Percentiles rank a stretch among this genome's conserved stretches.
These are phyloP conservation scores for Mangifera indica DNA, from an alignment of 345 rosid species.

Conservation along the genomic window DNA sequence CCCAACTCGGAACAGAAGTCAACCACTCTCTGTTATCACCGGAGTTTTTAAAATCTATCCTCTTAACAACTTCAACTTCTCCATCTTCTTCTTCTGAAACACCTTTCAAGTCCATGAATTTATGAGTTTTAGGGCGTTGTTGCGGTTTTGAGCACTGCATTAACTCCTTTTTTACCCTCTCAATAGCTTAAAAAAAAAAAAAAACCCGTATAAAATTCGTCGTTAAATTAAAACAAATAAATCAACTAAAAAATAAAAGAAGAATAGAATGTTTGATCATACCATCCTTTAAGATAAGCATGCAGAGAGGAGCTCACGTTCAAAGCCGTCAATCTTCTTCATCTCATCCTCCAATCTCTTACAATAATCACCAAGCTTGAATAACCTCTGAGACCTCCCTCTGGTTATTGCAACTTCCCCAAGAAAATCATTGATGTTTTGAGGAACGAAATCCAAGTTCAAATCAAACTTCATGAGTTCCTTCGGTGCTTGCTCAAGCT, in stretches of 20 bases:
- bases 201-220: slow-evolving; percentile 8
- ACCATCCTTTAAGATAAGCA: slow-evolving; percentile 74
- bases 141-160: slow-evolving; percentile 30
- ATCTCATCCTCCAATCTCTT: slow-evolving; percentile 59
- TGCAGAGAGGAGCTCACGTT: slow-evolving; percentile 80
- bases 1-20: slow-evolving; percentile 74
- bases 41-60: slow-evolving; percentile 23
- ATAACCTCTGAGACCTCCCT: slow-evolving; percentile 35
- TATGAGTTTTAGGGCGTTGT: slow-evolving; percentile 25
- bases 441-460: slow-evolving; percentile 44
- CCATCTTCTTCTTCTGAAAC: slow-evolving; percentile 29
- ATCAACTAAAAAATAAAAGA: not conserved
- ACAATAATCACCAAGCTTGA: slow-evolving; percentile 51
- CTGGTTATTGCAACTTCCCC: slow-evolving; percentile 41
- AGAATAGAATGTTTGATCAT: not conserved
- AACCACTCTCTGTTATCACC: slow-evolving; percentile 59
- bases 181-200: slow-evolving; percentile 71
- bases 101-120: slow-evolving; percentile 27
- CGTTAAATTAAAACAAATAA: slow-evolving; percentile 12
- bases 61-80: slow-evolving; percentile 7
- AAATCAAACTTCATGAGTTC: slow-evolving; percentile 25
- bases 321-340: slow-evolving; percentile 68
- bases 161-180: slow-evolving; percentile 52
- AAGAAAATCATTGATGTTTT: slow-evolving; percentile 48
- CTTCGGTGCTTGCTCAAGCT: no score